phyloP scores from a whole-genome alignment of 2,329 filamentous ascomycete genomes.

The Claviceps sp. region DNA sequence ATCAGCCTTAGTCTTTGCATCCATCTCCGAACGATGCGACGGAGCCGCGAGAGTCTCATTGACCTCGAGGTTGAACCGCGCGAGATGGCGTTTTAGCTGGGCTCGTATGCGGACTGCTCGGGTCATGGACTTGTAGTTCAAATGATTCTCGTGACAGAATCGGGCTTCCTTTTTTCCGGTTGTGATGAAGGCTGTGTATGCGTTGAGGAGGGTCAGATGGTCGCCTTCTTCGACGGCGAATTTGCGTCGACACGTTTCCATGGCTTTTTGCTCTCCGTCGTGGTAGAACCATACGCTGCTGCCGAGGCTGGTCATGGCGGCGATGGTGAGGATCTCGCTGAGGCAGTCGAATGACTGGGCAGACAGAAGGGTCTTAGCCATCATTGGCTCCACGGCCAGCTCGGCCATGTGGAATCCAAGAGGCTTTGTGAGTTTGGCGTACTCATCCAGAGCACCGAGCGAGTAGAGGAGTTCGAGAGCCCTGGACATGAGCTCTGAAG shows the following conservation, averaged over 20 bases:
- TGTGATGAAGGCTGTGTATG: conserved; percentile 79
- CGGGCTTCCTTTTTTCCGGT: conserved; percentile 69
- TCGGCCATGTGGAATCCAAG: conserved; percentile 89
- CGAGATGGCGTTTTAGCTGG: conserved; percentile 76
- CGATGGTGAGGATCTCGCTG: conserved; percentile 78
- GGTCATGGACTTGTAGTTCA: conserved; percentile 76
- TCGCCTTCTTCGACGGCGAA: conserved; percentile 92
- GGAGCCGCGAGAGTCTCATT: conserved; percentile 43
- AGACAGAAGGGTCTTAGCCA: conserved; percentile 73
- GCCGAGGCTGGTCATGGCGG: conserved; percentile 83
- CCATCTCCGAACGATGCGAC: conserved; percentile 15
- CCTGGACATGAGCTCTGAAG: conserved; percentile 70
- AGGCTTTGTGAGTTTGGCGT: conserved; percentile 79
- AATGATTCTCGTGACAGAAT: conserved; percentile 75
- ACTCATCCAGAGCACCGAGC: conserved; percentile 73
- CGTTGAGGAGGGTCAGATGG: conserved; percentile 81
- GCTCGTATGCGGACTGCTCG: conserved; percentile 74
- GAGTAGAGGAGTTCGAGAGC: conserved; percentile 81
- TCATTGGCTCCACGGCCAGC: conserved; percentile 87
- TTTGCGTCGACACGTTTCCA: conserved; percentile 61
- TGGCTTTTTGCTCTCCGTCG: conserved; percentile 60
- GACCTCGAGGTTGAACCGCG: conserved; percentile 63
- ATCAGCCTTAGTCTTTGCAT: conserved; percentile 38
- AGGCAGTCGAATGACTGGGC: conserved; percentile 65
- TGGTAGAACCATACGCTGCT: conserved; percentile 73